Evolutionary conservation across 1,284 basidiomycete species (phyloP), one percentile per base, ranked within the genome.

Genomic region (Tetrapyrgos nigripes): DNA sequence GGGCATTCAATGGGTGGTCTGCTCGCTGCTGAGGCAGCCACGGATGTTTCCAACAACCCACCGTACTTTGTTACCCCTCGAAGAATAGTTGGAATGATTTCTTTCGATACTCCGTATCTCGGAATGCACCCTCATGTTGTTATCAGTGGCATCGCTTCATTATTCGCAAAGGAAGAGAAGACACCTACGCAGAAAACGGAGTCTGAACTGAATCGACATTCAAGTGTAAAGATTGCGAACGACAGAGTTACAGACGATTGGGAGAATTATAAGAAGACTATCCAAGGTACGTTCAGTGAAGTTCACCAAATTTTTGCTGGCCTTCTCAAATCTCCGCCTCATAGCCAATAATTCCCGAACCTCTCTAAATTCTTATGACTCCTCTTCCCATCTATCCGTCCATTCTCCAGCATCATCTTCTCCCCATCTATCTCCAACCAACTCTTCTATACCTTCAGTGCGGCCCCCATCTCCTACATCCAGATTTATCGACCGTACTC

Each of bases 121-220:
- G 84, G 83, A 9, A 82, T 85, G 79, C 84, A 86, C 61, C 84
- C 84, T 0, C 84, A 85, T 63, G 84, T 86, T 48, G 78, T 85
- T 6, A 69, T 85, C 60, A 82, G 75, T 56, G 84, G 84, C 1
- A 79, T 86, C 37, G 81, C 82, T 5, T 84, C 83, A 2, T 70
- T 86, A 4, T 72, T 85, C 26, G 76, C 79, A 1, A 78, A 69
- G 56, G 60, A 43, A 3, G 68, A 66, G 11, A 57, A 62, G 28
- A 66, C 69, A 55, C 64, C 55, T 10, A 59, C 55, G 21, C 50
- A 61, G 21, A 44, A 65, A 40, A 68, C 74, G 2, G 79, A 80
- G 60, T 67, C 62, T 17, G 74, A 78, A 28, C 70, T 85, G 71
- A 84, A 85, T 62, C 70, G 77, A 55, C 71, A 78, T 26, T 66